Conservation (phyloP, 139 green algal genomes). For the Micractinium conductrix region DNA sequence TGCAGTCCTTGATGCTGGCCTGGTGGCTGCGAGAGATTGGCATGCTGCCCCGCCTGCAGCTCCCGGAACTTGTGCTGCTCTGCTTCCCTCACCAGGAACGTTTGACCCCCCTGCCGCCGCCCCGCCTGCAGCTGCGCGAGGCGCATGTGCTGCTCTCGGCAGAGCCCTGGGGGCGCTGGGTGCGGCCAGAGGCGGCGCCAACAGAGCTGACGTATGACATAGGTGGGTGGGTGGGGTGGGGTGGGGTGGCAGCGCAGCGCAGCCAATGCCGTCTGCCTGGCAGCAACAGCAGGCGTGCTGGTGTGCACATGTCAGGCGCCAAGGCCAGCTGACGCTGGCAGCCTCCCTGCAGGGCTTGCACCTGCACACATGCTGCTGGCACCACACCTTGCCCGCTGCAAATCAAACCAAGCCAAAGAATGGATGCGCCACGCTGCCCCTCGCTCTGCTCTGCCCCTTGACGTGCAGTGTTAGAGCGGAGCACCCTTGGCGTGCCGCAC, state of each 20-base stretch:
- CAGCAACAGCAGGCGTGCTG: too few relatives aligned
- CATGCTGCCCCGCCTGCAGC: too few relatives aligned
- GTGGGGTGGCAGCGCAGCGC: too few relatives aligned
- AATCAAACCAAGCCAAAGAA: too few relatives aligned
- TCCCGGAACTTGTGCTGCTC: too few relatives aligned
- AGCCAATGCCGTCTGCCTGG: too few relatives aligned
- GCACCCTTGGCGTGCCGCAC: constrained; percentile 38
- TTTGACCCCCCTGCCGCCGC: neutral
- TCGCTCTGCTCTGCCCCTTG: neutral
- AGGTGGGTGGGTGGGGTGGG: neutral
- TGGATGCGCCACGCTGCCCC: neutral
- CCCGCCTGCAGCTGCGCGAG: neutral
- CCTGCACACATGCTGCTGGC: too few relatives aligned
- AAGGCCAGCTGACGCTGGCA: neutral
- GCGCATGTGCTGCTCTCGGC: constrained; percentile 8
- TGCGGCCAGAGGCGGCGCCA: neutral
- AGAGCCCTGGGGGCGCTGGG: constrained; percentile 17
- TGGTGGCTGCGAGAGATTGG: too few relatives aligned
- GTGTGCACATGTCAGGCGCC: too few relatives aligned
- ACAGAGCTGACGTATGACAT: constrained; percentile 24
- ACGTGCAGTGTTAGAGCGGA: constrained; percentile 38
- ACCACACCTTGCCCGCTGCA: too few relatives aligned
- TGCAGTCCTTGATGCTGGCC: too few relatives aligned
- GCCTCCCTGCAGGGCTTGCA: neutral
- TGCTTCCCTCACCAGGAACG: neutral